These are phyloP conservation scores for Filobasidium floriforme DNA, from an alignment of 768 basidiomycete species.

Conservation along the genomic window DNA sequence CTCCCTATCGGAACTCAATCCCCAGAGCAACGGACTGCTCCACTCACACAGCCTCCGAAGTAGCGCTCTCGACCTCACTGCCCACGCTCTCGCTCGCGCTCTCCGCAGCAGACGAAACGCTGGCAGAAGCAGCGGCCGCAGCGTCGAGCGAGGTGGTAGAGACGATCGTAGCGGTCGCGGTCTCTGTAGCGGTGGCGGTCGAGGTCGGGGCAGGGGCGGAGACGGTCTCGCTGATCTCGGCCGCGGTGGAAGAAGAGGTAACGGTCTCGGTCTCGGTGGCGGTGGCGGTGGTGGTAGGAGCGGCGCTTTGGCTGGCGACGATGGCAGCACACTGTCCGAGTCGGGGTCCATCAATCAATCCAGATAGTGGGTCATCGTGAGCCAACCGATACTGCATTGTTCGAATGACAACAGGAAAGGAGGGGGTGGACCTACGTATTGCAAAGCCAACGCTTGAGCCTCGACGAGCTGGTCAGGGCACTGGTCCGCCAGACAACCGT, in stretches of 20 bases:
- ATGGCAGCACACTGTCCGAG: not conserved
- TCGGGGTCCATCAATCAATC: not conserved
- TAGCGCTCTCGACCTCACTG: not conserved
- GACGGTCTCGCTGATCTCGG: not conserved
- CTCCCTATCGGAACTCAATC: no score
- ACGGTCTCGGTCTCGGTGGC: not conserved
- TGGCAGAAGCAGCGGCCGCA: not conserved
- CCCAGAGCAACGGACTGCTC: no score
- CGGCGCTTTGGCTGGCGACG: not conserved
- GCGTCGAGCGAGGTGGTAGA: not conserved
- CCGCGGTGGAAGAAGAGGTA: not conserved
- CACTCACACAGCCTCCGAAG: constrained; percentile 1
- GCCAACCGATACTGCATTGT: no score
- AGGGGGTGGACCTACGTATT: not conserved
- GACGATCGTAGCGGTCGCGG: not conserved
- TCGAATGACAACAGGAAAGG: no score
- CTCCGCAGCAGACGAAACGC: not conserved
- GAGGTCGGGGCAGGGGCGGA: not conserved
- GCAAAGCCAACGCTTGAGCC: not conserved
- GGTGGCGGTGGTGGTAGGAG: not conserved
- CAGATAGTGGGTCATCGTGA: no score
- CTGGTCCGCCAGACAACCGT: not conserved
- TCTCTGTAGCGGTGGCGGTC: not conserved
- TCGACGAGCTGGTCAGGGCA: not conserved
- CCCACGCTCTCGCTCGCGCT: not conserved